Base-by-base conservation (phyloP, 345 rosid species). In the Citrus inodora region DNA sequence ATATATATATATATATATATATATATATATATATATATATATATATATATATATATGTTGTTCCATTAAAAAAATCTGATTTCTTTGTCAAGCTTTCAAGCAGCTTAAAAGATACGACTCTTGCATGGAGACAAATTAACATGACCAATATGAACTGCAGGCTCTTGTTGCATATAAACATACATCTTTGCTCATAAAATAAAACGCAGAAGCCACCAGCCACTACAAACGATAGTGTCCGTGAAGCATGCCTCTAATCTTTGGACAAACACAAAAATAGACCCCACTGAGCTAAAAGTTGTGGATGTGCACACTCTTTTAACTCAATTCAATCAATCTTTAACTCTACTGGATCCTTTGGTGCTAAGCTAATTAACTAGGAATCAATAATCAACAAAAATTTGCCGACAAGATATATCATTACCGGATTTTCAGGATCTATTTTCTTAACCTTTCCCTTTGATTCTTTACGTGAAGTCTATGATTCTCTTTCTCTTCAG, bases 331-430 rank as follows among this genome's bases (percentile, higher is more conserved):
- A 9, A 60, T 46, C 51, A 11, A 46, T 46, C 51, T 46, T 46
- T 46, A 46, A 13, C 65, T 30, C 65, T 21, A n/a, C 51, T 11
- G 51, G 64, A 16, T 9, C 60, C 21, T 58, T 37, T 33, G 33
- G 25, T 64, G 27, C 8, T 35, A 13, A 53, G 25, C 62, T 38
- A 70, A 70, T 25, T 55, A 22, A 25, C 60, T n/a, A 58, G 53
- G 75, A 62, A 70, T 42, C 40, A 71, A 53, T 30, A 11, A 28
- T 16, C 46, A 32, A 67, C 17, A 10, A n/a, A 27, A 28, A 22
- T 66, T 63, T 67, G 22, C 84, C 87, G 88, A 87, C 90, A 87
- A 76, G 85, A 87, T 78, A 69, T 85, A 78, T 85, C 42, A n/a
- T 56, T 5, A 73, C 81, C 90, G 90, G 88, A 87, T 85, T 85